Base-by-base conservation (phyloP, 805 yeast species). In the Tetrapisispora taiwanensis region DNA sequence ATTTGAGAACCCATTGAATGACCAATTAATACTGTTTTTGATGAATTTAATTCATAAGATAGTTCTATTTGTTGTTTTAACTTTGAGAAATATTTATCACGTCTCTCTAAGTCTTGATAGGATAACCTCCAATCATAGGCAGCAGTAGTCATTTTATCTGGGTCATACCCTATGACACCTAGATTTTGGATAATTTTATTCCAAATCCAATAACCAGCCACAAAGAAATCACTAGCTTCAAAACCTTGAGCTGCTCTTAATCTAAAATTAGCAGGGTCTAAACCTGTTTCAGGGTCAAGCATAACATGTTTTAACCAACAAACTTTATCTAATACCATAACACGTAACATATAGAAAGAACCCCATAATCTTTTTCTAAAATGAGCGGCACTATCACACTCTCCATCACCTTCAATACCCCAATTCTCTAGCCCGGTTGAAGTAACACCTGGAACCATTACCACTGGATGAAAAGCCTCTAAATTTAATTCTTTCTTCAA, bases 201-300 rank as follows among this genome's bases (percentile, higher is more conserved):
- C 98, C 98, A 92, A 55, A 92, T 86, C 98, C 98, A 92, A 63
- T 92, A 92, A 0, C 98, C 98, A 3, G 97, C 85, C 63, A 92
- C 79, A 57, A 92, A 92, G 64, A 87, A 92, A 65, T 92, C 98
- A 0, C 96, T 92, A 1, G 96, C 92, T 55, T 89, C 97, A 61
- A 92, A 85, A 0, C 98, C 98, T 60, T 85, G 95, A 0, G 96
- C 90, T 0, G 97, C 94, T 45, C 98, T 70, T 22, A 92, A 59
- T 53, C 73, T 82, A 53, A 85, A 74, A 43, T 84, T 75, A 1
- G 84, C 82, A 0, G 98, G 98, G 60, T 92, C 98, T 22, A 92
- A 67, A 0, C 98, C 98, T 0, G 97, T 92, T 45, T 78, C 79
- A 0, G 88, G 81, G 62, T 92, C 97, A 32, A 92, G 69, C 82